These are phyloP conservation scores for Aurifilum marmelostoma DNA, from an alignment of 2,329 filamentous ascomycete genomes.

Conservation along the genomic window DNA sequence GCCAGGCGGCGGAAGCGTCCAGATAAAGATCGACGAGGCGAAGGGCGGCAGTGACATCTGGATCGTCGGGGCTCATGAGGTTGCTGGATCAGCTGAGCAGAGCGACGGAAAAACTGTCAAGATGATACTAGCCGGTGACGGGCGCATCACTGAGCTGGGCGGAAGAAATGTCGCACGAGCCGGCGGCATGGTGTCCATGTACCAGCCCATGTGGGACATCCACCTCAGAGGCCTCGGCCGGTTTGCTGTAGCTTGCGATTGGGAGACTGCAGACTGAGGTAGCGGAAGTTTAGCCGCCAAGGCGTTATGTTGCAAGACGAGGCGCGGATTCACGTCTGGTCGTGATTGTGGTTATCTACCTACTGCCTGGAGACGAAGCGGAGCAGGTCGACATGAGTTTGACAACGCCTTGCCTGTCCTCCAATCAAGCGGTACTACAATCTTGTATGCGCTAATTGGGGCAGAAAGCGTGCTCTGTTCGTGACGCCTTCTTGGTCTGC, in stretches of 20 bases:
- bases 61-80: slow-evolving; percentile 34
- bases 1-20: slow-evolving; percentile 20
- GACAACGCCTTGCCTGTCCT: too few species aligned
- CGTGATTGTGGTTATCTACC: too few species aligned
- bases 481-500: background rate
- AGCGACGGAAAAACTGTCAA: background rate
- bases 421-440: too few species aligned
- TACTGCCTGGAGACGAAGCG: too few species aligned
- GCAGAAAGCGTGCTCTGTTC: background rate
- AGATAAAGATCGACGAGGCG: slow-evolving; percentile 35
- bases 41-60: slow-evolving; percentile 35
- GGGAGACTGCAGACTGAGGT: slow-evolving; percentile 33
- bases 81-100: background rate
- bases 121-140: slow-evolving; percentile 35
- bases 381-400: too few species aligned
- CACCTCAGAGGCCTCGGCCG: slow-evolving; percentile 36
- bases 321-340: background rate
- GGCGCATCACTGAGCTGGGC: slow-evolving; percentile 36
- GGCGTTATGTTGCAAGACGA: background rate
- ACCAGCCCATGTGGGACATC: slow-evolving; percentile 44
- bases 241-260: slow-evolving; percentile 44
- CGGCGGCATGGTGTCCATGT: slow-evolving; percentile 39
- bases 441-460: too few species aligned
- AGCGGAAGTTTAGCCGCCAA: background rate
- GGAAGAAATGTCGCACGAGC: slow-evolving; percentile 34